Base-by-base conservation (phyloP, 495 filamentous ascomycete species). In the Cercophora newfieldiana region DNA sequence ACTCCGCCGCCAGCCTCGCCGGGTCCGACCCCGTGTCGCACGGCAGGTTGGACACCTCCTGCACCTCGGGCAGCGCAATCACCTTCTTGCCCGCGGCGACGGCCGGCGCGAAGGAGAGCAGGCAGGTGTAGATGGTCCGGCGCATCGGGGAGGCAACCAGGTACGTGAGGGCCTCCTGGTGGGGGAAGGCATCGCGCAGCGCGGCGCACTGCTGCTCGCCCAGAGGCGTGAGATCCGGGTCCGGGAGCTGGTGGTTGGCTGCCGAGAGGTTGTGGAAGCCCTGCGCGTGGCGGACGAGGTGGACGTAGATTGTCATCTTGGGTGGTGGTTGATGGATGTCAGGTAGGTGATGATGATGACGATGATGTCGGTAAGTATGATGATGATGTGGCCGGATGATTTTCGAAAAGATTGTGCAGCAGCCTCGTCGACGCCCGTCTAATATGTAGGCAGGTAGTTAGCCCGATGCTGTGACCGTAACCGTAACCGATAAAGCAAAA, bases 101-200 rank as follows among this genome's bases (percentile, higher is more conserved):
- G 1, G 65, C 70, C 3, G 88, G 80, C 53, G 74, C 76, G 78
- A 97, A 97, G 54, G 85, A 85, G 57, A 87, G 77, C 10, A 97
- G 82, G 5, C 90, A 87, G 0, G 94, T 97, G 74, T 91, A 89
- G 31, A 98, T 79, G 3, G 94, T 96, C 61, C 94, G 89, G 24
- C 89, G 88, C 55, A 97, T 83, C 1, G 94, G 94, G 0, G 92
- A 96, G 53, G 92, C 88, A 19, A 94, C 85, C 1, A 97, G 82
- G 59, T 93, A 83, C 7, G 88, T 88, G 74, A 94, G 77, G 33
- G 85, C 74, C 22, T 82, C 76, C 70, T 89, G 86, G 72, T 80
- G 69, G 12, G 91, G 90, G 76, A 97, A 96, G 26, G 60, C 71
- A 2, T 79, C 69, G 59, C 79, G 73, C 26, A 97, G 87, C 4